phyloP scores from a whole-genome alignment of 2,329 filamentous ascomycete genomes.

The Pseudofabraea citricarpa region DNA sequence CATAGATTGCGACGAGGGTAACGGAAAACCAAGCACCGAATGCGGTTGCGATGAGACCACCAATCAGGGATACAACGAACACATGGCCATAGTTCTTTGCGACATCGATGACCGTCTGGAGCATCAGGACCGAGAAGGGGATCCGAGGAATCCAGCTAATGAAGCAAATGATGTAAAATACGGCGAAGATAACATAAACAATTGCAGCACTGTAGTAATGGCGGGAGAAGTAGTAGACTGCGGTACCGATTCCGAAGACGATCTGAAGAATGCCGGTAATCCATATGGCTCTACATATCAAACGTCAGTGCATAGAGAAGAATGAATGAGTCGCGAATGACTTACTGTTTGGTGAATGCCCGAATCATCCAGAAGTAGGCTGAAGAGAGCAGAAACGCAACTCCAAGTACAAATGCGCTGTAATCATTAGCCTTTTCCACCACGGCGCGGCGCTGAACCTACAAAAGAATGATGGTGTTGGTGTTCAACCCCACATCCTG shows the following conservation, averaged over 20 bases:
- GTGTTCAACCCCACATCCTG: constrained; percentile 68
- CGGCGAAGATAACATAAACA: constrained; percentile 77
- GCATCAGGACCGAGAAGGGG: constrained; percentile 86
- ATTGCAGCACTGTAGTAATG: constrained; percentile 80
- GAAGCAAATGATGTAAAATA: constrained; percentile 79
- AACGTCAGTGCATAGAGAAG: no score
- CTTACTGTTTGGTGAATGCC: constrained; percentile 68
- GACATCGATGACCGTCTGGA: constrained; percentile 80
- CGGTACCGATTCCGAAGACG: constrained; percentile 75
- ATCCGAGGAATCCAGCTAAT: constrained; percentile 86
- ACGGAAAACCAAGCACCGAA: constrained; percentile 83
- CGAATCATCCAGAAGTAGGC: constrained; percentile 73
- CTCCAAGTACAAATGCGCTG: constrained; percentile 62
- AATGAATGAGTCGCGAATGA: no score
- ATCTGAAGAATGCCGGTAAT: constrained; percentile 87
- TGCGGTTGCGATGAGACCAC: constrained; percentile 69
- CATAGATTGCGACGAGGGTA: constrained; percentile 81
- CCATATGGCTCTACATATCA: constrained; percentile 81
- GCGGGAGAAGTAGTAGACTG: constrained; percentile 76
- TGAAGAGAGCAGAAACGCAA: constrained; percentile 72
- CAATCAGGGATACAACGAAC: constrained; percentile 79
- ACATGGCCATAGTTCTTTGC: constrained; percentile 81
- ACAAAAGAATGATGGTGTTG: constrained; percentile 81
- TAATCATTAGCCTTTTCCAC: background rate
- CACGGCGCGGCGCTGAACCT: constrained; percentile 4